phyloP scores from a whole-genome alignment of 805 yeast species.

The Myxozyma mucilagina region DNA sequence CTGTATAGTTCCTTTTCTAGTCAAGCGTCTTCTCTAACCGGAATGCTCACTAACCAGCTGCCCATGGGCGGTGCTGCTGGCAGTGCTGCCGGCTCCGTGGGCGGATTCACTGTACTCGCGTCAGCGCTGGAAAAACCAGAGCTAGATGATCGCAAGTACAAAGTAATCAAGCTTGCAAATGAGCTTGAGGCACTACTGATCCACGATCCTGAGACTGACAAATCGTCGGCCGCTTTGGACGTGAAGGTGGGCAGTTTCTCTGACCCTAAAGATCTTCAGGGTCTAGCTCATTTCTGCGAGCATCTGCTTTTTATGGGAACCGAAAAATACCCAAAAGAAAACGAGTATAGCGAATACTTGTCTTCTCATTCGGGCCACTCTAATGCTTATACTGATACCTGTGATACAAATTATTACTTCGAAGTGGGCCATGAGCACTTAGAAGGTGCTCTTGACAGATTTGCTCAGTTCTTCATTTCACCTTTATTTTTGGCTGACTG shows the following conservation, averaged over 20 bases:
- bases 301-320: constrained; percentile 84
- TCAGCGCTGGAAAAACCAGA: constrained; percentile 44
- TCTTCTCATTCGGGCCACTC: constrained; percentile 85
- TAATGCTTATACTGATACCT: constrained; percentile 88
- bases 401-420: constrained; percentile 87
- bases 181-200: constrained; percentile 68
- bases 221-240: constrained; percentile 69
- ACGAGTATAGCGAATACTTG: constrained; percentile 70
- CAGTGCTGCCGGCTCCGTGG: background rate
- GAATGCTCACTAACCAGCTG: constrained; percentile 6
- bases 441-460: constrained; percentile 87
- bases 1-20: constrained; percentile 8
- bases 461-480: constrained; percentile 84
- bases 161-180: constrained; percentile 65
- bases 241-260: constrained; percentile 79
- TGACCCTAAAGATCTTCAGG: constrained; percentile 70
- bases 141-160: constrained; percentile 73
- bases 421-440: constrained; percentile 75
- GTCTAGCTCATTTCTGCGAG: constrained; percentile 89
- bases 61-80: constrained; percentile 12
- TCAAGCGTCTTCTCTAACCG: background rate
- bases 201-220: constrained; percentile 68
- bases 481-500: constrained; percentile 76
- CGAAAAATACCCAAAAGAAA: constrained; percentile 69
- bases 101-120: constrained; percentile 22